Base-by-base conservation (phyloP, 2,329 filamentous ascomycete species). In the Alternaria ventricosa region DNA sequence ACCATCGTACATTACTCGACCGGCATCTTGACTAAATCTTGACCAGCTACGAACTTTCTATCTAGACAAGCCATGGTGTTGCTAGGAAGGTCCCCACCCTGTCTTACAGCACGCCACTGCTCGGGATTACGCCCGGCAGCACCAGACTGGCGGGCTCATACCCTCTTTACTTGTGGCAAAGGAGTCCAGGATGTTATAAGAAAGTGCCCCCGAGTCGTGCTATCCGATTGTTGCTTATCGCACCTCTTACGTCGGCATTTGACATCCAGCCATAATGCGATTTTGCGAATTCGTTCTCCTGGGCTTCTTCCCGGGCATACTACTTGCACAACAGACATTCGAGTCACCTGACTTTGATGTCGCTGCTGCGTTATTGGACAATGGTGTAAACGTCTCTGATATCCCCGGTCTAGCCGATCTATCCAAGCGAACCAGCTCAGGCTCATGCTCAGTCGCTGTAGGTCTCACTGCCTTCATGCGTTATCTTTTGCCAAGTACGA, bases 361-460 rank as follows among this genome's bases (percentile, higher is more conserved):
- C n/a, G 63, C 61, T 8, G 51, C 61, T 12, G 63, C 66, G 3
- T 60, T 73, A 7, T 27, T 66, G 11, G 33, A 60, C 7, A 63
- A 66, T 43, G 66, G 64, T 23, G 59, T 62, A 36, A 57, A 70
- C 55, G 44, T 58, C 20, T 62, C 44, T 20, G 54, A 22, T n/a
- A 56, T 69, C 15, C 49, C 64, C 20, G 41, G 46, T 3, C 50
- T 62, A 15, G 15, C 57, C 11, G 43, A 33, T 1, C 22, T 50
- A 18, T 20, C 36, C 13, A 47, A 36, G 9, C 36, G 23, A 5
- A 46, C 41, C 25, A 22, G 23, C 8, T 27, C 61, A 4, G 36
- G 49, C 28, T 28, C 33, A 15, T 71, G 71, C 36, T 56, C 61
- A 9, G 36, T 59, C 55, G 66, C 68, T 54, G 70, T 70, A 65